Conservation (phyloP, 805 yeast species). For the Saccharomycopsis sp. region DNA sequence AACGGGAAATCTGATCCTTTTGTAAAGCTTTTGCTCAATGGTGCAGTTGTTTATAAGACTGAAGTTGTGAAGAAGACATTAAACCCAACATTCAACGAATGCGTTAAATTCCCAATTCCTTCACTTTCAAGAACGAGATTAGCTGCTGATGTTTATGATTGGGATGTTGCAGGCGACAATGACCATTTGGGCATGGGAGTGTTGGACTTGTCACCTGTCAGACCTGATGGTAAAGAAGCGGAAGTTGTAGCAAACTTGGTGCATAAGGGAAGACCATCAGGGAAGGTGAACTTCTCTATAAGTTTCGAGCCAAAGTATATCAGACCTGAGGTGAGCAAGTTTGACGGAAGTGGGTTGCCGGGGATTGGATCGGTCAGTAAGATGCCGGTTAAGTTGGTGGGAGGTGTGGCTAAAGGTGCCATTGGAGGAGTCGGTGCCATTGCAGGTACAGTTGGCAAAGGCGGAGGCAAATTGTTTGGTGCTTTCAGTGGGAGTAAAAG, state of each 20-base stretch:
- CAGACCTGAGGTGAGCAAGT: slow-evolving; percentile 48
- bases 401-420: slow-evolving; percentile 34
- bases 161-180: slow-evolving; percentile 72
- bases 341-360: slow-evolving; percentile 34
- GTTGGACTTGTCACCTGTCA: slow-evolving; percentile 42
- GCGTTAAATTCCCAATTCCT: slow-evolving; percentile 45
- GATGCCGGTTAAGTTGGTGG: slow-evolving; percentile 33
- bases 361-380: slow-evolving; percentile 31
- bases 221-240: slow-evolving; percentile 33
- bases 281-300: slow-evolving; percentile 44
- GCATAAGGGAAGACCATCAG: slow-evolving; percentile 39
- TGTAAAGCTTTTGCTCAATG: slow-evolving; percentile 44
- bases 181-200: slow-evolving; percentile 46
- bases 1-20: slow-evolving; percentile 77
- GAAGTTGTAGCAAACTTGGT: slow-evolving; percentile 39
- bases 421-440: slow-evolving; percentile 40
- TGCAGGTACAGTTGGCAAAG: slow-evolving; percentile 39
- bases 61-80: slow-evolving; percentile 56
- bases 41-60: slow-evolving; percentile 45
- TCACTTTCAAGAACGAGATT: slow-evolving; percentile 52
- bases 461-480: slow-evolving; percentile 33
- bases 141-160: slow-evolving; percentile 49
- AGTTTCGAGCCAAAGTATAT: slow-evolving; percentile 56
- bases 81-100: slow-evolving; percentile 72
- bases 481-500: slow-evolving; percentile 26